Percentiles rank a stretch among this genome's conserved stretches.
These are phyloP conservation scores for Arachis monticola DNA, from an alignment of 331 rosid species.

Conservation along the genomic window DNA sequence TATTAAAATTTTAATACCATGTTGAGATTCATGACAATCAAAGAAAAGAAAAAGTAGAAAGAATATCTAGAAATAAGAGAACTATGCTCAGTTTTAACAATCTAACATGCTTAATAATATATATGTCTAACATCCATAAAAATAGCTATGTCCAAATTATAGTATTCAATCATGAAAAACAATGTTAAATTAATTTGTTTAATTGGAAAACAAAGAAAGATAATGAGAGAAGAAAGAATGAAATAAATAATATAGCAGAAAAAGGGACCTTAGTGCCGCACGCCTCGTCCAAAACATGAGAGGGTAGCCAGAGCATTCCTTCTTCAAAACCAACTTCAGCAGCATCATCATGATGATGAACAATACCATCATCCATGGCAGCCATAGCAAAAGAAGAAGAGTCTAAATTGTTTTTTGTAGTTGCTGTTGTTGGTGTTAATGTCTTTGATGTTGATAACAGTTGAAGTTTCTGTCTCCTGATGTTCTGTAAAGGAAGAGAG, in stretches of 20 bases:
- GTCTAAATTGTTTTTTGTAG: neutral
- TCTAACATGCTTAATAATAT: too few relatives aligned
- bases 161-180: neutral
- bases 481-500: conserved; percentile 26
- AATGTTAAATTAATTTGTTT: neutral
- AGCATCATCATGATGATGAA: conserved; percentile 43
- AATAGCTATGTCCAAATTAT: too few relatives aligned
- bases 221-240: neutral
- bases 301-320: conserved; percentile 67
- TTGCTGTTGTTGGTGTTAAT: conserved; percentile 1
- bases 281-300: conserved; percentile 60
- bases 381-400: conserved; percentile 30
- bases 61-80: too few relatives aligned
- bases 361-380: conserved; percentile 36
- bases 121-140: too few relatives aligned
- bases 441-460: conserved; percentile 9
- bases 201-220: neutral
- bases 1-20: too few relatives aligned
- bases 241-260: neutral
- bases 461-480: conserved; percentile 22
- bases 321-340: conserved; percentile 62
- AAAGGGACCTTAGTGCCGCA: conserved; percentile 49
- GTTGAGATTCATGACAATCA: too few relatives aligned
- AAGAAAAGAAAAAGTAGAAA: too few relatives aligned
- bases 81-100: too few relatives aligned